These are phyloP conservation scores for Yueomyces sp. DNA, from an alignment of 805 yeast genomes.

Conservation along the genomic window DNA sequence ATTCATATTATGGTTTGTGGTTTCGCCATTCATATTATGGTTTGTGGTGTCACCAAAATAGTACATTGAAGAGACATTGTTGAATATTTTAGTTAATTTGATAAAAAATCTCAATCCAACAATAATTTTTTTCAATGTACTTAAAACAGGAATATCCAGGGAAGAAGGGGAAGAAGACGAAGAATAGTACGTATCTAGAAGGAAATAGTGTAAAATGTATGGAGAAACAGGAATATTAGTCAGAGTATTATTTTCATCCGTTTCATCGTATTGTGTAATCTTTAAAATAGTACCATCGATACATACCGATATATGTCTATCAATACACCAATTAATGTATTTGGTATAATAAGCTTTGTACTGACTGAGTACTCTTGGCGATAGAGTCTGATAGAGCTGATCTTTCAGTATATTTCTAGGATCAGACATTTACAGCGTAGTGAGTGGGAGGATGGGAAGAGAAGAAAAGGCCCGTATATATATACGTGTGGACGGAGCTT, in stretches of 20 bases:
- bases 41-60: not conserved
- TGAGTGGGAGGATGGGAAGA: no score
- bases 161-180: no score
- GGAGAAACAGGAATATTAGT: constrained; percentile 13
- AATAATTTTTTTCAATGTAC: constrained; percentile 9
- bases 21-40: no score
- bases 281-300: constrained; percentile 1
- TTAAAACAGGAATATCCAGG: not conserved
- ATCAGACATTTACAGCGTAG: no score
- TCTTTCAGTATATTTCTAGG: not conserved
- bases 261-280: not conserved
- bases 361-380: constrained; percentile 18
- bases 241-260: constrained; percentile 5
- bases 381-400: constrained; percentile 12
- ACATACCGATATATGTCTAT: not conserved
- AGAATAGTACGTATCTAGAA: constrained; percentile 10
- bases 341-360: constrained; percentile 17
- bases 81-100: not conserved
- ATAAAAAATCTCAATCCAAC: not conserved
- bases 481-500: no score
- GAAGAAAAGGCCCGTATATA: no score
- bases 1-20: no score
- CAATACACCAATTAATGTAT: constrained; percentile 17
- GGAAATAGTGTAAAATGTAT: constrained; percentile 15
- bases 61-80: not conserved